These are phyloP conservation scores for Ophiostoma quercus DNA, from an alignment of 2,329 filamentous ascomycete species.

Conservation along the genomic window DNA sequence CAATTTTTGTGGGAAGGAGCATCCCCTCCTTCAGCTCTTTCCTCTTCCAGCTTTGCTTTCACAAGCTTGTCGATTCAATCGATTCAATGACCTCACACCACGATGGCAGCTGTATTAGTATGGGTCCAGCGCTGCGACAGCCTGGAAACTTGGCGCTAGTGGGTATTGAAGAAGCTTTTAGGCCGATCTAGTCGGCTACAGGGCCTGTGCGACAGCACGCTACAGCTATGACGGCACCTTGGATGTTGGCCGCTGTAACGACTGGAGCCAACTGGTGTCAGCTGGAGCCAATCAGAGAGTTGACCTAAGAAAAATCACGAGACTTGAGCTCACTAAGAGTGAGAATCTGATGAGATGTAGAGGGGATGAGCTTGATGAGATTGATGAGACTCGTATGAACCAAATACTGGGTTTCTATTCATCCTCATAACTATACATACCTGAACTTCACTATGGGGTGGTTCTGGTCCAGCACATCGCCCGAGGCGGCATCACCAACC, in stretches of 20 bases:
- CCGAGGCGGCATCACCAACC: constrained; percentile 26
- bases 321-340: neutral
- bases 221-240: neutral
- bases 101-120: neutral
- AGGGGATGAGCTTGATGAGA: neutral
- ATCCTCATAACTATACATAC: neutral
- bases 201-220: neutral
- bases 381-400: neutral
- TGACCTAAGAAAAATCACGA: neutral
- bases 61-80: constrained; percentile 7
- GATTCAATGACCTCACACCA: constrained; percentile 21
- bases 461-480: constrained; percentile 50
- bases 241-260: neutral
- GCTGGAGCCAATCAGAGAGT: neutral
- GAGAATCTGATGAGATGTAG: neutral
- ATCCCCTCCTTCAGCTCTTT: constrained; percentile 1
- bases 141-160: constrained; percentile 2
- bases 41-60: neutral
- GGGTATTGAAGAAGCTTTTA: constrained; percentile 3
- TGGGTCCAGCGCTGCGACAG: neutral
- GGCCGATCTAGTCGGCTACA: neutral
- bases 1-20: constrained; percentile 19
- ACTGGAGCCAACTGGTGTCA: neutral
- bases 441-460: constrained; percentile 50
- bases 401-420: neutral